phyloP scores from a whole-genome alignment of 345 rosid genomes.

The Eucalyptus erythrocorys region DNA sequence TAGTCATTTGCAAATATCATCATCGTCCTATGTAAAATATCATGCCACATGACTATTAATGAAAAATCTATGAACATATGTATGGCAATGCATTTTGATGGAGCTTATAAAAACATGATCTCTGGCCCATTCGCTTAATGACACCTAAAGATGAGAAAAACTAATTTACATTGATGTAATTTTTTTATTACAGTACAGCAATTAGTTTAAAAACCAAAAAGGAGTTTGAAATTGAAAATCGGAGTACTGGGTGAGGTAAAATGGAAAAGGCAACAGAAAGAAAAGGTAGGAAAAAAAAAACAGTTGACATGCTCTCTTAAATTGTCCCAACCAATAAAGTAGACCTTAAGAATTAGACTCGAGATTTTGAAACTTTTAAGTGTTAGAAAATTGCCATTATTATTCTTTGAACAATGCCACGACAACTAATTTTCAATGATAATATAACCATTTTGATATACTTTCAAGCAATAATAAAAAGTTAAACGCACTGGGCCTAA shows the following conservation, averaged over 20 bases:
- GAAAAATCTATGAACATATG: not conserved
- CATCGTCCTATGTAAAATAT: accelerated
- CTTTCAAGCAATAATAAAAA: not conserved
- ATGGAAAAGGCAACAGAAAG: not conserved
- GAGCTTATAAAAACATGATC: not conserved
- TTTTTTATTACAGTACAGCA: not conserved
- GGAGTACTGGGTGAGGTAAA: not conserved
- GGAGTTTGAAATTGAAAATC: not conserved
- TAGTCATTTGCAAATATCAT: not conserved
- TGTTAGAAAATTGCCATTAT: not conserved
- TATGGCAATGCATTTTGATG: not conserved
- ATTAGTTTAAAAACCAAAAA: too few species aligned
- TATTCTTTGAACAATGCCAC: not conserved
- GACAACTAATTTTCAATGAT: not conserved
- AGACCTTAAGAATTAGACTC: not conserved
- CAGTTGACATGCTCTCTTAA: not conserved
- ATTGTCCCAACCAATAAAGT: not conserved
- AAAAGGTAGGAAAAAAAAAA: not conserved
- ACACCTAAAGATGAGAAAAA: not conserved
- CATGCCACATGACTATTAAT: not conserved
- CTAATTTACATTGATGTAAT: too few species aligned
- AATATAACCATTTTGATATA: not conserved
- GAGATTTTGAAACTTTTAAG: too few species aligned
- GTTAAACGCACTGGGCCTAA: not conserved
- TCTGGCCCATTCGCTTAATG: not conserved